Conservation (phyloP, 192 early-diverging fungal genomes). For the Coemansia nantahalensis region DNA sequence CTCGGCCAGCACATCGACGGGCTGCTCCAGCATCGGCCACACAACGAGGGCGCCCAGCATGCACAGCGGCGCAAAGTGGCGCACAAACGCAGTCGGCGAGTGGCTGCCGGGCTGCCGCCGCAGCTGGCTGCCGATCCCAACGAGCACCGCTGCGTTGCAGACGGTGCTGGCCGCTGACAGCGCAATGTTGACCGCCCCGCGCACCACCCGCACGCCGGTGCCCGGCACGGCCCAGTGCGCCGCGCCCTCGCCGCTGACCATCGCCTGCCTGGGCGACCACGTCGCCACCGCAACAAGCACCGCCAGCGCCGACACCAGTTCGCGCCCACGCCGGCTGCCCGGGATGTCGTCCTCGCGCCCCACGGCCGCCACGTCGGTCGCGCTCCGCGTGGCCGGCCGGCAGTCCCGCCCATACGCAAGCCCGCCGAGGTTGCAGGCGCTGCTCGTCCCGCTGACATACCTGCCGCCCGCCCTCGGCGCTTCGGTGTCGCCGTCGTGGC, state of each 20-base stretch:
- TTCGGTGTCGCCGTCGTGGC: neutral
- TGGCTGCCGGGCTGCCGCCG: constrained; percentile 1
- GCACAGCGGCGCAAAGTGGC: constrained; percentile 37
- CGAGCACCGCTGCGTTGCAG: constrained; percentile 11
- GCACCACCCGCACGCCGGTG: neutral
- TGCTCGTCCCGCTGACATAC: constrained; percentile 5
- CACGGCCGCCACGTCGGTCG: too few species aligned
- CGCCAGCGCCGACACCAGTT: neutral
- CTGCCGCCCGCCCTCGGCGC: neutral
- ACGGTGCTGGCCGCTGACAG: constrained; percentile 11
- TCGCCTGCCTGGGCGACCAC: constrained; percentile 23
- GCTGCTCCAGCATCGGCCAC: constrained; percentile 34
- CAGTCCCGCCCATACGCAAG: too few species aligned
- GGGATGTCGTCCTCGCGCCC: too few species aligned
- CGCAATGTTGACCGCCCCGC: neutral
- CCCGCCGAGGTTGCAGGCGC: constrained; percentile 5
- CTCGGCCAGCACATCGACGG: constrained; percentile 14
- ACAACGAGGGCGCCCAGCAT: constrained; percentile 25
- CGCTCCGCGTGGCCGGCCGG: too few species aligned
- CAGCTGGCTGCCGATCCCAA: constrained; percentile 7
- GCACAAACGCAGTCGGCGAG: constrained; percentile 19
- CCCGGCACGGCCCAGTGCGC: neutral
- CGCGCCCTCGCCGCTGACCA: constrained; percentile 1
- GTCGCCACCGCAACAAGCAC: constrained; percentile 5
- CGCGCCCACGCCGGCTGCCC: too few species aligned